A percentile compares a stretch with the other conserved stretches of the same genome.
Conservation (phyloP, 2,329 filamentous ascomycete genomes). For the Colletotrichum chlorophyti region DNA sequence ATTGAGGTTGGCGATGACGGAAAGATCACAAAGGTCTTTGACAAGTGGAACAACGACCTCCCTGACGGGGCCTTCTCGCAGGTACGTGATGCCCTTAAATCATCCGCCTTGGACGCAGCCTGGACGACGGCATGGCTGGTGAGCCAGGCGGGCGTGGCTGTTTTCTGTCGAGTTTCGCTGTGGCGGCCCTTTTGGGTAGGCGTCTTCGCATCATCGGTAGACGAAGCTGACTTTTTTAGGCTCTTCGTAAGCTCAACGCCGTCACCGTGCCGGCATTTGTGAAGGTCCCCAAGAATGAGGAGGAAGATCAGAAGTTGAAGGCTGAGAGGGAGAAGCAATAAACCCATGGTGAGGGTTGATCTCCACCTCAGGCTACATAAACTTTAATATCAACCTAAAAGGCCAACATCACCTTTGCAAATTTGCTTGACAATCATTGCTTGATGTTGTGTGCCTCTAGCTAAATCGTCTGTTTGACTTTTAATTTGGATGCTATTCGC, state of each 20-base stretch:
- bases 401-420: too few species aligned
- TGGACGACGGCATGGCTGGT: background rate
- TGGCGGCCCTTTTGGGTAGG: constrained; percentile 32
- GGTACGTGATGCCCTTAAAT: constrained; percentile 34
- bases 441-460: too few species aligned
- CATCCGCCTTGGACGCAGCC: background rate
- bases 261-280: constrained; percentile 41
- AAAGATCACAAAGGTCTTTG: constrained; percentile 43
- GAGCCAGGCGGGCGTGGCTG: background rate
- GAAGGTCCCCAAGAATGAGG: constrained; percentile 42
- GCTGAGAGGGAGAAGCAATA: constrained; percentile 34
- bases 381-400: too few species aligned
- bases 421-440: too few species aligned
- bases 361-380: too few species aligned
- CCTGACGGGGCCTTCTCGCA: constrained; percentile 42
- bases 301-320: constrained; percentile 42
- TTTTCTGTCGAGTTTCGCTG: constrained; percentile 30
- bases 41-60: constrained; percentile 44
- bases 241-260: constrained; percentile 44
- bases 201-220: background rate
- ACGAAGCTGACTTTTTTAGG: constrained; percentile 31
- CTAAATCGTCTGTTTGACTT: too few species aligned
- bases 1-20: constrained; percentile 41
- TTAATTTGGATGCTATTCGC: too few species aligned
- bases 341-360: too few species aligned